Conservation (phyloP, 176 grass and related monocot species). For the Bolboschoenus planiculmis region DNA sequence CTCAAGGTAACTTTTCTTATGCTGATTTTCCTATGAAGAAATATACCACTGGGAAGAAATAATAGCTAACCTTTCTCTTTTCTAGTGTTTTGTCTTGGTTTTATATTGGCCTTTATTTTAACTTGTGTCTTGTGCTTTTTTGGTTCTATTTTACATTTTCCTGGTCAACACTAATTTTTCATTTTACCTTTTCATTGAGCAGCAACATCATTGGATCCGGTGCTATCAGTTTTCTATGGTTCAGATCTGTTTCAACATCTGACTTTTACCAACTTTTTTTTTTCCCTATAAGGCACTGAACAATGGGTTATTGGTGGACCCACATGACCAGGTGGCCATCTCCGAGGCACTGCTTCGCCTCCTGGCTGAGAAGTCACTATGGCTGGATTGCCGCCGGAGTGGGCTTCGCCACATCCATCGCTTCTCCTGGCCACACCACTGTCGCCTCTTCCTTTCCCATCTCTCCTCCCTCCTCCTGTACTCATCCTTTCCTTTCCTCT, state of each 20-base stretch:
- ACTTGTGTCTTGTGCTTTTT: neutral
- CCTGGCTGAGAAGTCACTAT: slow-evolving; percentile 65
- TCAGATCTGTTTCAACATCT: neutral
- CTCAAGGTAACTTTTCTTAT: slow-evolving; percentile 39
- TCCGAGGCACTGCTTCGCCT: slow-evolving; percentile 61
- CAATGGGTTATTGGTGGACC: slow-evolving; percentile 82
- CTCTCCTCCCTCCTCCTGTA: slow-evolving; percentile 35
- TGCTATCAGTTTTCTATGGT: neutral
- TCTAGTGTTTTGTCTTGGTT: neutral
- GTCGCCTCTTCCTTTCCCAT: slow-evolving; percentile 84
- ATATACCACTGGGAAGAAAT: neutral
- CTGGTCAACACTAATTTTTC: neutral
- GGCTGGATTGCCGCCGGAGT: slow-evolving; percentile 76
- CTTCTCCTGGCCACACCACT: slow-evolving; percentile 98
- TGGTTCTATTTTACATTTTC: neutral
- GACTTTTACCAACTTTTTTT: neutral
- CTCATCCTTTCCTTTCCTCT: slow-evolving; percentile 34
- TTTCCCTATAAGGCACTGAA: slow-evolving; percentile 38
- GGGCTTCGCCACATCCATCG: slow-evolving; percentile 93
- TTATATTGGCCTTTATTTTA: neutral
- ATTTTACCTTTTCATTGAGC: neutral
- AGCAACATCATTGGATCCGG: neutral
- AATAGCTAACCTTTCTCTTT: neutral
- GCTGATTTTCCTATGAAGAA: neutral
- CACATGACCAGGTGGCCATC: slow-evolving; percentile 60